These are phyloP conservation scores for Coemansia sp. DNA, from an alignment of 192 early-diverging fungal species.

Conservation along the genomic window DNA sequence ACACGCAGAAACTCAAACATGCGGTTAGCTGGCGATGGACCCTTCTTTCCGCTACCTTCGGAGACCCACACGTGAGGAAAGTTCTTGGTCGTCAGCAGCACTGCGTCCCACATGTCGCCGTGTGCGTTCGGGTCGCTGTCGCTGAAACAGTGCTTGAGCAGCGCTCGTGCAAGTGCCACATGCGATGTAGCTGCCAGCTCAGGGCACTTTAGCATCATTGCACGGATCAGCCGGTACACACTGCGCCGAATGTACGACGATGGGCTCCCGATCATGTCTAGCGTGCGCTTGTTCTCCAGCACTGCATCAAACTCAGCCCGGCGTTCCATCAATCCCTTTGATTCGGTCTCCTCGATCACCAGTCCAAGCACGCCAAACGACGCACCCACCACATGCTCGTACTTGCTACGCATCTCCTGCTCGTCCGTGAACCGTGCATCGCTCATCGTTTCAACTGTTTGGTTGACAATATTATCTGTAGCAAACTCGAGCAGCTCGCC, in stretches of 20 bases:
- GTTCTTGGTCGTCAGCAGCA: slow-evolving; percentile 73
- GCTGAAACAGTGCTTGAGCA: slow-evolving; percentile 66
- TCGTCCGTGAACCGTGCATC: slow-evolving; percentile 39
- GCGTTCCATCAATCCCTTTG: slow-evolving; percentile 14
- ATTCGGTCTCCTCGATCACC: slow-evolving; percentile 36
- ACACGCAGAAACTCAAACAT: slow-evolving; percentile 69
- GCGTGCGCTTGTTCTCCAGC: slow-evolving; percentile 12
- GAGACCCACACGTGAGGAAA: slow-evolving; percentile 63
- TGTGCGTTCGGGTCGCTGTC: slow-evolving; percentile 75
- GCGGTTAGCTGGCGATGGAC: slow-evolving; percentile 57
- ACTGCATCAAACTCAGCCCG: slow-evolving; percentile 40
- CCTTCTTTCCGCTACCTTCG: slow-evolving; percentile 19
- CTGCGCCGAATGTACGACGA: slow-evolving; percentile 40
- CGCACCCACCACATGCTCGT: slow-evolving; percentile 41
- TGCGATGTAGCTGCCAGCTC: slow-evolving; percentile 48
- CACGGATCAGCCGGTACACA: slow-evolving; percentile 34
- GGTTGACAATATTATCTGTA: slow-evolving; percentile 66
- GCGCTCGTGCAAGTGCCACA: slow-evolving; percentile 55
- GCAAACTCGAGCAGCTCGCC: slow-evolving; percentile 71
- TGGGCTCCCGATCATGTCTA: slow-evolving; percentile 19
- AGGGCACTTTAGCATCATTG: slow-evolving; percentile 39
- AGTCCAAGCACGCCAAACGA: slow-evolving; percentile 42
- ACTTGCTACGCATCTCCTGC: slow-evolving; percentile 46
- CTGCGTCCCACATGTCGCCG: slow-evolving; percentile 83
- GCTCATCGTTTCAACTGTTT: slow-evolving; percentile 82